A percentile compares a stretch with the other conserved stretches of the same genome.
These are phyloP conservation scores for Tylopilus vinaceipallidus DNA, from an alignment of 768 basidiomycete species.

Conservation along the genomic window DNA sequence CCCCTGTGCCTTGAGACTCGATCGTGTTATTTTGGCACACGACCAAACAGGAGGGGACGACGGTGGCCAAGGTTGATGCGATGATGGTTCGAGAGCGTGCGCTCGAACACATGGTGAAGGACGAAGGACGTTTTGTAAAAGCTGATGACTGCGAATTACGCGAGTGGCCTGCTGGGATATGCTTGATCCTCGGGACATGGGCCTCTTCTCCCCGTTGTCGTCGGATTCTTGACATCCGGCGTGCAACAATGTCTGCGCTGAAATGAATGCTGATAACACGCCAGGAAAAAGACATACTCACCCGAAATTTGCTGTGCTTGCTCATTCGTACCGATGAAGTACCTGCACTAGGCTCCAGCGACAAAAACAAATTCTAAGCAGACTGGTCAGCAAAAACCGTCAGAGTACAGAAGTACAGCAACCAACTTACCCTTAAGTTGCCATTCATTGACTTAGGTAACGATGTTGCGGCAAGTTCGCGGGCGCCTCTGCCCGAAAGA, in stretches of 20 bases:
- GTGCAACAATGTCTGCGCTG: slow-evolving; percentile 6
- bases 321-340: not conserved
- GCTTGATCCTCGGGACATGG: not conserved
- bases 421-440: not conserved
- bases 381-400: not conserved
- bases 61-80: not conserved
- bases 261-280: not conserved
- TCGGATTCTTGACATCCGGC: not conserved
- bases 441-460: not conserved
- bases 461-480: not conserved
- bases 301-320: slow-evolving; percentile 2
- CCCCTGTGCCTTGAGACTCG: slow-evolving; percentile 3
- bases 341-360: not conserved
- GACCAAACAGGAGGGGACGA: slow-evolving; percentile 8
- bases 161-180: not conserved
- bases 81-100: not conserved
- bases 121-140: not conserved
- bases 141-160: not conserved
- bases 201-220: not conserved
- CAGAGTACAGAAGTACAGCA: not conserved
- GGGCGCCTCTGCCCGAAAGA: not conserved
- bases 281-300: not conserved
- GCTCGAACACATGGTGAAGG: not conserved
- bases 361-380: slow-evolving; percentile 6
- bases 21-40: slow-evolving; percentile 21